Conservation (phyloP, 2,329 filamentous ascomycete genomes). For the Trichoderma sp. region DNA sequence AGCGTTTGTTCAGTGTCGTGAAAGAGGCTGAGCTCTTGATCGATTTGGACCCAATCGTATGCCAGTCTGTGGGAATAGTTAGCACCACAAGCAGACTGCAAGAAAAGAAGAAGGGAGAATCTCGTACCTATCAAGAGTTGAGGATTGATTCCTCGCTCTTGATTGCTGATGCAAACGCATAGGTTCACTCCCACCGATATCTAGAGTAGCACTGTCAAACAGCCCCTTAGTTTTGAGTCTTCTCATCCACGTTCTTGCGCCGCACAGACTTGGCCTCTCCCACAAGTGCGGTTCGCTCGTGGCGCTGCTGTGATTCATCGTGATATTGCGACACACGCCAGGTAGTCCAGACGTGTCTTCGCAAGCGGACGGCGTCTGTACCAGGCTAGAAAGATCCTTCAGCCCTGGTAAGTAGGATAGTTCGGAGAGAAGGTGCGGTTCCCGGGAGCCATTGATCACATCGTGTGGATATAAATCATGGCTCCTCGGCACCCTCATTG, state of each 20-base stretch:
- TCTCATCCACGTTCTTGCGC: neutral
- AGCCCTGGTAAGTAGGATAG: neutral
- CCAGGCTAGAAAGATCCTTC: neutral
- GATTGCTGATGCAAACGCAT: neutral
- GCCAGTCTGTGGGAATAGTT: constrained; percentile 54
- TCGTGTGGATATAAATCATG: neutral
- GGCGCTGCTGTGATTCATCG: neutral
- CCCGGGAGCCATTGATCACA: neutral
- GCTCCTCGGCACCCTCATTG: neutral
- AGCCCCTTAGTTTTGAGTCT: constrained; percentile 7
- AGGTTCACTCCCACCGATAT: neutral
- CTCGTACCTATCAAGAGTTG: neutral
- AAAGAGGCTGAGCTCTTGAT: constrained; percentile 70
- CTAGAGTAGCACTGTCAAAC: constrained; percentile 1
- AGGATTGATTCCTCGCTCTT: neutral
- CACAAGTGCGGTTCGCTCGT: neutral
- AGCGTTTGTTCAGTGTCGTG: constrained; percentile 65
- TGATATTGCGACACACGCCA: neutral
- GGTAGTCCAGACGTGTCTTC: neutral
- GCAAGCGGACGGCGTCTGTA: neutral
- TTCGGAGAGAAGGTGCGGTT: neutral
- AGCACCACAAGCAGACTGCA: neutral
- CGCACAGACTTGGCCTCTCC: neutral
- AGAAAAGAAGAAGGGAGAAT: neutral
- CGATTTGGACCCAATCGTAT: constrained; percentile 76